A percentile compares a stretch with the other conserved stretches of the same genome.
Evolutionary conservation across 495 filamentous ascomycete species (phyloP).

Genomic region (Platismatia glauca): DNA sequence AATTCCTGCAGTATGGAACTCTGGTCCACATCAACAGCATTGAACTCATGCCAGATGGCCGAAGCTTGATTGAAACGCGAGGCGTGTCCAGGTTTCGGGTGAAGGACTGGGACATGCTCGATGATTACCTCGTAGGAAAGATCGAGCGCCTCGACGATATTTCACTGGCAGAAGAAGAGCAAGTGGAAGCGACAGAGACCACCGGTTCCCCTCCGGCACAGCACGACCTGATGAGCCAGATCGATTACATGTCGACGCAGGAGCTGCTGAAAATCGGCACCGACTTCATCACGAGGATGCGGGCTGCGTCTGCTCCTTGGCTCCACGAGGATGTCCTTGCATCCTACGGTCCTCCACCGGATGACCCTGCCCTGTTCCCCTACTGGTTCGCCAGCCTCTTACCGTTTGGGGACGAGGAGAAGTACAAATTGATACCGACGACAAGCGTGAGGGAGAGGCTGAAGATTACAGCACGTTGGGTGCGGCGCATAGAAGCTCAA

Average conservation of each 20-base stretch:
- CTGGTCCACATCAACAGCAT: conserved; percentile 62
- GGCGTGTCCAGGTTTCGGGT: conserved; percentile 71
- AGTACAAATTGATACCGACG: conserved; percentile 62
- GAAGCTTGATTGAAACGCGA: conserved; percentile 67
- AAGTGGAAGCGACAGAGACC: conserved; percentile 53
- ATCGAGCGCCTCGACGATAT: conserved; percentile 72
- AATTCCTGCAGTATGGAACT: conserved; percentile 70
- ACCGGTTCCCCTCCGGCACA: conserved; percentile 22
- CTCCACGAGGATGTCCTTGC: conserved; percentile 57
- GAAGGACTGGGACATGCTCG: conserved; percentile 48
- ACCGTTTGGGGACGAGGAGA: conserved; percentile 67
- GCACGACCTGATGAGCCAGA: conserved; percentile 29
- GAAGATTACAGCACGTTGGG: conserved; percentile 71
- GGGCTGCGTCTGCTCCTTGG: conserved; percentile 59
- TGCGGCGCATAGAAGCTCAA: conserved; percentile 59
- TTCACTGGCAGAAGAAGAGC: conserved; percentile 70
- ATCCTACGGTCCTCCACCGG: conserved; percentile 68
- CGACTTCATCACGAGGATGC: conserved; percentile 59
- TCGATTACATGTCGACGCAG: conserved; percentile 59
- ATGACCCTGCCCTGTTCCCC: conserved; percentile 67
- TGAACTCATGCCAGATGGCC: conserved; percentile 67
- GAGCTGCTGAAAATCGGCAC: conserved; percentile 55
- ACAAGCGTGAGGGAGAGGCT: conserved; percentile 69
- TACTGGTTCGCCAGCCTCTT: conserved; percentile 87
- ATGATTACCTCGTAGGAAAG: conserved; percentile 69